phyloP scores from a whole-genome alignment of 2,329 filamentous ascomycete genomes.

The Cytospora mali region DNA sequence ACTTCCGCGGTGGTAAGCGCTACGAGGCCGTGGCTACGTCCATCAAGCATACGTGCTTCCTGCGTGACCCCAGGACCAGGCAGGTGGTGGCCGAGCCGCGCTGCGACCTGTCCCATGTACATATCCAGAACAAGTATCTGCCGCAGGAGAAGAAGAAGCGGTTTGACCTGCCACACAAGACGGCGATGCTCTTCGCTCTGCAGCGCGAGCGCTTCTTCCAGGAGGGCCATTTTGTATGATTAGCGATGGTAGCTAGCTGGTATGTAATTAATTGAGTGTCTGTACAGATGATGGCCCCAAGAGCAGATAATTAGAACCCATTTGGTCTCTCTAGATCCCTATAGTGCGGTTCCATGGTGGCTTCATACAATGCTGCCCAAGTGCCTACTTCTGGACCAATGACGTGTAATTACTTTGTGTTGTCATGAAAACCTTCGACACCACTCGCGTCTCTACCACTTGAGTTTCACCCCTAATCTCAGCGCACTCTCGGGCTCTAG shows the following conservation, averaged over 20 bases:
- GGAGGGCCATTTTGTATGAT: constrained; percentile 33
- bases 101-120: constrained; percentile 31
- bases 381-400: neutral
- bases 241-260: constrained; percentile 6
- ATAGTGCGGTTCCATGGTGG: neutral
- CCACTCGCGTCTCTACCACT: neutral
- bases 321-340: neutral
- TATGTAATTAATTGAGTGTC: neutral
- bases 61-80: constrained; percentile 35
- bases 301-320: constrained; percentile 4
- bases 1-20: constrained; percentile 33
- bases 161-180: constrained; percentile 37
- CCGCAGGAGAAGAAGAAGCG: constrained; percentile 36
- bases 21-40: constrained; percentile 35
- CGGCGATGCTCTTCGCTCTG: constrained; percentile 34
- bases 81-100: constrained; percentile 35
- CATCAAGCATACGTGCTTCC: constrained; percentile 35
- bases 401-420: neutral
- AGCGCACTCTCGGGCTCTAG: neutral
- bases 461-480: neutral
- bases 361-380: too few relatives aligned
- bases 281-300: neutral
- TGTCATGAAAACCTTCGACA: neutral
- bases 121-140: constrained; percentile 34
- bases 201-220: constrained; percentile 37